Evolutionary conservation across 257 asterid species (phyloP), one percentile per base, ranked within the genome.

Genomic region (Scutellaria baicalensis): DNA sequence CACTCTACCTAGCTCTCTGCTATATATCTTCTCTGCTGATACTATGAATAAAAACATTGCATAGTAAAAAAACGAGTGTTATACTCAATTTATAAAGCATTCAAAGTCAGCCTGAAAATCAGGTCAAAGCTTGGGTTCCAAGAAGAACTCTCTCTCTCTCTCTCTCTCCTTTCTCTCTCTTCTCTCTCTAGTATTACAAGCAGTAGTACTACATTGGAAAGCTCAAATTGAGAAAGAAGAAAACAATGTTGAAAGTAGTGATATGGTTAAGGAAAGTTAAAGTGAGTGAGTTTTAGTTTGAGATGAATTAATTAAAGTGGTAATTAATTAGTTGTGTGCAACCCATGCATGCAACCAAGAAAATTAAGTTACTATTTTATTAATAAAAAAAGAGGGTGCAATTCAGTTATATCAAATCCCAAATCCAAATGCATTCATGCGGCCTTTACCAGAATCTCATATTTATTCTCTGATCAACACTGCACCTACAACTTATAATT

Each of bases 321-420:
- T n/a, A n/a, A n/a, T n/a, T n/a, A n/a, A n/a, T n/a, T n/a, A n/a
- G n/a, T n/a, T n/a, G n/a, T n/a, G n/a, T n/a, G n/a, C n/a, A n/a
- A n/a, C n/a, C 87, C 95, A 82, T 88, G 92, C 90, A 88, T 78
- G 95, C 87, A 82, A 75, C 72, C 75, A 81, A 78, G 72, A 59
- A 50, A 63, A n/a, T n/a, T n/a, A n/a, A 61, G 21, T 80, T 65
- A 61, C 49, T 63, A 68, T 76, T 73, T 79, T 38, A 52, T 52
- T 20, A 13, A 52, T 40, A 8, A 6, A 38, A 35, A n/a, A 27
- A 52, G 69, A 38, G 66, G 52, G 49, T 36, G 74, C 58, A 63
- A 14, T 16, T 71, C 45, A 55, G 73, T 76, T 76, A 52, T 9
- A 57, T 68, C 27, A 45, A 45, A 45, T 57, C 64, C 59, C 77